These are phyloP conservation scores for Ottelia alismoides DNA, from an alignment of 106 monocot species.

Conservation along the genomic window DNA sequence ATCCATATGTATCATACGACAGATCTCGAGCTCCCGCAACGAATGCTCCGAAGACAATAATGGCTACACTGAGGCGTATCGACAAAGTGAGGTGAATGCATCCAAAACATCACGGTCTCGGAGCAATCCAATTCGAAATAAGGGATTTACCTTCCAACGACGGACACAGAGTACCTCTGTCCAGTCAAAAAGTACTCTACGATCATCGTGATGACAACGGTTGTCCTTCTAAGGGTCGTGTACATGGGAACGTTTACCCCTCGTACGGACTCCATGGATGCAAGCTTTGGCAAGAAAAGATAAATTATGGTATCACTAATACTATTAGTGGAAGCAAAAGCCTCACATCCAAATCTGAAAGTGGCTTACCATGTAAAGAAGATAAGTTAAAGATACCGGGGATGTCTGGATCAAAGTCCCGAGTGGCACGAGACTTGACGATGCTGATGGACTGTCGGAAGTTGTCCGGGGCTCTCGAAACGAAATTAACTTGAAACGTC, in stretches of 20 bases:
- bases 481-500: conserved; percentile 58
- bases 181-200: conserved; percentile 72
- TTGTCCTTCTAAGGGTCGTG: conserved; percentile 92
- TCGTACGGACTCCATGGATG: conserved; percentile 95
- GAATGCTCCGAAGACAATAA: conserved; percentile 95
- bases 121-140: too few relatives aligned
- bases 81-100: too few relatives aligned
- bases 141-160: conserved; percentile 86
- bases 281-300: conserved; percentile 39
- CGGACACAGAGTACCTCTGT: conserved; percentile 53
- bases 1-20: conserved; percentile 79
- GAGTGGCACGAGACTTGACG: conserved; percentile 55
- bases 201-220: conserved; percentile 93
- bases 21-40: conserved; percentile 87
- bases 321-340: conserved; percentile 1
- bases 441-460: conserved; percentile 30
- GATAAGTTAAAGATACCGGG: conserved; percentile 80
- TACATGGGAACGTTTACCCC: conserved; percentile 99
- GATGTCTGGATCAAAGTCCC: conserved; percentile 57
- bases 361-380: conserved; percentile 82
- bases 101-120: too few relatives aligned
- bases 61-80: conserved; percentile 32
- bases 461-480: conserved; percentile 52
- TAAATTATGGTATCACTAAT: neutral
- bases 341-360: neutral